phyloP scores from a whole-genome alignment of 768 basidiomycete genomes.

The Suillus decipiens region DNA sequence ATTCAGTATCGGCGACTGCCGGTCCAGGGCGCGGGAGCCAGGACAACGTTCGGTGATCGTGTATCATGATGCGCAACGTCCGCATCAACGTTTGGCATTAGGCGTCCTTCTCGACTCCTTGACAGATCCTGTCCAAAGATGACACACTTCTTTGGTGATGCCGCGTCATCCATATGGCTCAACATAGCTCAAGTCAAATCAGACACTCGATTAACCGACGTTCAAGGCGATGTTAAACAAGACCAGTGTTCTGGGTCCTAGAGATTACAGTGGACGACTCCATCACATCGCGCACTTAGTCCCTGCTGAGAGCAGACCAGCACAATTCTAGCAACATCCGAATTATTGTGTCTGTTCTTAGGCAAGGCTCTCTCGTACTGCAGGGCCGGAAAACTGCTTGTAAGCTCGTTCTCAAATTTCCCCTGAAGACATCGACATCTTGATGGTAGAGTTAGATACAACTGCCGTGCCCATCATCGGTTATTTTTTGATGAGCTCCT shows the following conservation, averaged over 20 bases:
- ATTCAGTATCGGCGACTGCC: constrained; percentile 5
- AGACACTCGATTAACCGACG: not conserved
- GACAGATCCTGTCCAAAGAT: not conserved
- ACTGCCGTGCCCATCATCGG: constrained; percentile 63
- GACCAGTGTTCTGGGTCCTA: not conserved
- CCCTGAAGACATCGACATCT: constrained; percentile 29
- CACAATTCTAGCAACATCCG: constrained; percentile 56
- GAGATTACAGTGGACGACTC: not conserved
- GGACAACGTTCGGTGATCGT: not conserved
- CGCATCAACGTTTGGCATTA: not conserved
- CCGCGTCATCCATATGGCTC: not conserved
- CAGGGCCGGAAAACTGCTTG: constrained; percentile 56
- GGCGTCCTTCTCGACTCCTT: not conserved
- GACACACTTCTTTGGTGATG: not conserved
- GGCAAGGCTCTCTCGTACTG: constrained; percentile 57
- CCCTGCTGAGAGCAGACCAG: constrained; percentile 23
- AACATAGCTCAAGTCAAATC: not conserved
- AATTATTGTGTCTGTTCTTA: constrained; percentile 67
- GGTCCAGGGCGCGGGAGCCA: not conserved
- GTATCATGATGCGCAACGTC: not conserved
- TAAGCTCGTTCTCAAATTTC: constrained; percentile 30
- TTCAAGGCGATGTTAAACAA: not conserved
- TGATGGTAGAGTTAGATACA: constrained; percentile 45
- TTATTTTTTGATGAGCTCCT: constrained; percentile 48
- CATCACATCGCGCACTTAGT: too few species aligned